Conservation (phyloP, 2,329 filamentous ascomycete species). For the Thelonectria olida region DNA sequence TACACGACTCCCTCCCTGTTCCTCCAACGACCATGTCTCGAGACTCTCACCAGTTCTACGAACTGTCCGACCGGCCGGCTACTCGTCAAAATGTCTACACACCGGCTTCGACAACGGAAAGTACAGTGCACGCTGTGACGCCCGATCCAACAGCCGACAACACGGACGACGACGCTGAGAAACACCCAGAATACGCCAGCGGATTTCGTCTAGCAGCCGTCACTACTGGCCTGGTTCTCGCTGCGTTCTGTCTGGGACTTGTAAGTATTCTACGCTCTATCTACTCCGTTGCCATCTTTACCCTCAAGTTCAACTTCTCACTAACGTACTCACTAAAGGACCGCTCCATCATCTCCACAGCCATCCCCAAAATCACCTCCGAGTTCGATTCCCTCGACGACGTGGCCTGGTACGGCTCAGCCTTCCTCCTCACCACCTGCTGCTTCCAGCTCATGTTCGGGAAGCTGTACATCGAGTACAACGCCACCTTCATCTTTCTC, state of each 20-base stretch:
- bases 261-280: background rate
- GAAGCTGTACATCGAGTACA: background rate
- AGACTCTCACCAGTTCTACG: background rate
- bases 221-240: background rate
- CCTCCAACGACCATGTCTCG: background rate
- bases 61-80: background rate
- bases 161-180: background rate
- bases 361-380: background rate
- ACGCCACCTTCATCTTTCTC: background rate
- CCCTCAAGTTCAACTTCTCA: background rate
- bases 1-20: no score
- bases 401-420: background rate
- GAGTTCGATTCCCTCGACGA: constrained; percentile 1
- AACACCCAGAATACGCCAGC: background rate
- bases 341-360: background rate
- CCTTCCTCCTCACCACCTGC: background rate
- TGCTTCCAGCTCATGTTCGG: constrained; percentile 4
- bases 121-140: background rate
- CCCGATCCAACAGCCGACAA: background rate
- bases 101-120: background rate
- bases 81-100: background rate
- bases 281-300: no score
- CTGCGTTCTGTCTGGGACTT: background rate
- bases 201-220: background rate
- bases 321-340: no score